Conservation (phyloP, 164 flowering plant species). For the Platanus orientalis region DNA sequence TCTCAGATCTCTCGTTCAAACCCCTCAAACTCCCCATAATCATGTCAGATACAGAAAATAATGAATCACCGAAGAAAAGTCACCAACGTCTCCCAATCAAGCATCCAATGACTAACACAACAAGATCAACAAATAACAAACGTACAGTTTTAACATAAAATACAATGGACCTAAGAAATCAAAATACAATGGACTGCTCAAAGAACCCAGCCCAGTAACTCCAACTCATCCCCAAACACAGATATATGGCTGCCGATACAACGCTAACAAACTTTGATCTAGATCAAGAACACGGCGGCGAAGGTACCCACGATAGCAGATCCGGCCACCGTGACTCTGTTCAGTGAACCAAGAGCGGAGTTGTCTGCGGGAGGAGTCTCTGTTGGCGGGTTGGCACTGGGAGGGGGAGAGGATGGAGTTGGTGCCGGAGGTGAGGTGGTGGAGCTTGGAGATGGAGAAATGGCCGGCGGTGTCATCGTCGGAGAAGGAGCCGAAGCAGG, state of each 20-base stretch:
- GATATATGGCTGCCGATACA: too few relatives aligned
- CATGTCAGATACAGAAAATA: too few relatives aligned
- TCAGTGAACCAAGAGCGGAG: constrained; percentile 10
- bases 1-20: too few relatives aligned
- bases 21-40: too few relatives aligned
- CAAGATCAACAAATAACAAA: too few relatives aligned
- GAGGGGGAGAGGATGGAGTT: neutral
- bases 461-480: neutral
- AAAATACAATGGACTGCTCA: too few relatives aligned
- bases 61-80: too few relatives aligned
- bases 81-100: too few relatives aligned
- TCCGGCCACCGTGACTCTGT: constrained; percentile 12
- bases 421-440: neutral
- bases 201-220: too few relatives aligned
- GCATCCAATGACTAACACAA: too few relatives aligned
- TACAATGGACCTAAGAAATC: too few relatives aligned
- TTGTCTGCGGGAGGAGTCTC: neutral
- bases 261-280: neutral
- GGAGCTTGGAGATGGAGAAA: constrained; percentile 1
- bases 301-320: constrained; percentile 9
- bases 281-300: constrained; percentile 14
- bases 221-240: neutral
- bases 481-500: constrained; percentile 2
- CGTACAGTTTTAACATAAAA: too few relatives aligned
- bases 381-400: neutral